Evolutionary conservation across 371 early-diverging fungal genomes (phyloP).

Genomic region (Haplosporangium sp.): DNA sequence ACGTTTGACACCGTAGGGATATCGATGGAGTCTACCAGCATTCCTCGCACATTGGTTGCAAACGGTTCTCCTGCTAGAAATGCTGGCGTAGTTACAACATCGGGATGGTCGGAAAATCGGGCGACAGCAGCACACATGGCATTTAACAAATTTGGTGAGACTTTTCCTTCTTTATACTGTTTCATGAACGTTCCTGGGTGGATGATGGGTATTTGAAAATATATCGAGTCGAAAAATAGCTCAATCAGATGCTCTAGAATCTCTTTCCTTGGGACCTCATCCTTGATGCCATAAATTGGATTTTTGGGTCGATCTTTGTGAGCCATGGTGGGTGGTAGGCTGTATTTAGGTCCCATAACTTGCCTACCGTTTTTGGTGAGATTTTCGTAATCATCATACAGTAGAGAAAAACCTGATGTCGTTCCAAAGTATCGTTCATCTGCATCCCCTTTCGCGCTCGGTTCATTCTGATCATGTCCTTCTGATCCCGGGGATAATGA

Average conservation of each 20-base stretch:
- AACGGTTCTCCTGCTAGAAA: conserved; percentile 58
- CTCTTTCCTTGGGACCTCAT: conserved; percentile 60
- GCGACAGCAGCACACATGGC: conserved; percentile 55
- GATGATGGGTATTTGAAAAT: conserved; percentile 67
- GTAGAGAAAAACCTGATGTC: conserved; percentile 32
- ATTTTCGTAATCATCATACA: conserved; percentile 24
- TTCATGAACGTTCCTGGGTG: conserved; percentile 59
- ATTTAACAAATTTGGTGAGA: conserved; percentile 45
- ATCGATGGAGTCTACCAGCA: conserved; percentile 59
- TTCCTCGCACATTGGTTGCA: conserved; percentile 43
- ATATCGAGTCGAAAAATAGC: conserved; percentile 67
- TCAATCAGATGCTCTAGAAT: conserved; percentile 64
- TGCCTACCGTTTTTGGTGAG: conserved; percentile 7
- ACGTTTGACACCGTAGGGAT: conserved; percentile 64
- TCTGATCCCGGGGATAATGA: conserved; percentile 11
- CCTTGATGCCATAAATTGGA: conserved; percentile 45
- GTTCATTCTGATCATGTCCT: background rate
- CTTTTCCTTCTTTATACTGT: conserved; percentile 48
- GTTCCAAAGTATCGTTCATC: conserved; percentile 48
- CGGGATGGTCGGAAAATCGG: conserved; percentile 56
- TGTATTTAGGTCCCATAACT: conserved; percentile 19
- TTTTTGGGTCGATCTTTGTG: conserved; percentile 25
- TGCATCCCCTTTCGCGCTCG: conserved; percentile 12
- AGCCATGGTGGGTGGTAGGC: conserved; percentile 15
- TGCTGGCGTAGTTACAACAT: conserved; percentile 44